Evolutionary conservation across 2,329 filamentous ascomycete genomes (phyloP), one percentile per base, ranked within the genome.

Genomic region (Phaeomoniella chlamydospora): DNA sequence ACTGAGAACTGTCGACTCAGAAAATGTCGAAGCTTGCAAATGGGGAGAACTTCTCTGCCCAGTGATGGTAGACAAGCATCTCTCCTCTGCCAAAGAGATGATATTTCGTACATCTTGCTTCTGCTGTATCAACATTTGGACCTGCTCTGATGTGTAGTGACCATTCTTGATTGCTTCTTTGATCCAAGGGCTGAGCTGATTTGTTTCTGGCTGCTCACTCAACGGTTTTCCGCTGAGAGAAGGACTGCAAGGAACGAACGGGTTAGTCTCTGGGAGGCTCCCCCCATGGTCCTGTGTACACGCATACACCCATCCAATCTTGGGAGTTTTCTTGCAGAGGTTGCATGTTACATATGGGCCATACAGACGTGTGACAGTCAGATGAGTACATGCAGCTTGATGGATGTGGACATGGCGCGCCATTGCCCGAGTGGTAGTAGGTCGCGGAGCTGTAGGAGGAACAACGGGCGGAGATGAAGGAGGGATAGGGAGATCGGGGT

Each of bases 291-390:
- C 80, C 50, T 82, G 72, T 10, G 67, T 70, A 54, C 84, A 90
- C 40, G 69, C 64, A 53, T 83, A 90, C 15, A 90, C 58, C 72
- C 79, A 90, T 16, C 80, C 80, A 36, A 77, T 64, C 12, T 64
- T 56, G 0, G 77, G 70, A 1, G 55, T 53, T 29, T 58, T 57
- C 29, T 59, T 58, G 47, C 83, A 90, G 15, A 64, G 49, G 5
- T 65, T 56, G 56, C 83, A 90, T 13, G 53, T 49, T 19, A 67
- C 68, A 46, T 76, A 40, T 2, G 45, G 35, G 34, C 51, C 52
- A 38, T 45, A 81, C 31, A 83, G 54, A 17, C 78, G 72, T 6
- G 73, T 71, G 68, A 85, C 77, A 37, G 67, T 74, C 32, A 74
- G 57, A 49, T 87, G 81, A 2, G 74, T 80, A 54, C 81, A 86